Conservation (phyloP, 2,329 filamentous ascomycete species). For the Acephala macrosclerotiorum region DNA sequence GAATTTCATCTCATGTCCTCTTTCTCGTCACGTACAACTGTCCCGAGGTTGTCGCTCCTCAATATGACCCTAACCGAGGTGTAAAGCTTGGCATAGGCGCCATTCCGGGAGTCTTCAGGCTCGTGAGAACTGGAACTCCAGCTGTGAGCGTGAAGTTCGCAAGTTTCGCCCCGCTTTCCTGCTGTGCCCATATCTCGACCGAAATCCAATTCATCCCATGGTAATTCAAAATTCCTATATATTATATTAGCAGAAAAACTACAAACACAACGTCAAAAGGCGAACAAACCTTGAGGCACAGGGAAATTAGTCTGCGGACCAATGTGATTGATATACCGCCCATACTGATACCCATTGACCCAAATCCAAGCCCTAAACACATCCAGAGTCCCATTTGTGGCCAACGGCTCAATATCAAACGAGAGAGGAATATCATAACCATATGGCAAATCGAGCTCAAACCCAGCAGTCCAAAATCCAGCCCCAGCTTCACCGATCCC, state of each 20-base stretch:
- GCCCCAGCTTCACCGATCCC: constrained; percentile 58
- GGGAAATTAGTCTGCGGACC: constrained; percentile 71
- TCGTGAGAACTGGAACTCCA: constrained; percentile 22
- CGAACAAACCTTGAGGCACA: constrained; percentile 70
- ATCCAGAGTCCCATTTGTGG: constrained; percentile 42
- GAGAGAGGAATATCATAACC: constrained; percentile 66
- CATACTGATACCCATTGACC: constrained; percentile 78
- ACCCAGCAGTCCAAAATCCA: constrained; percentile 61
- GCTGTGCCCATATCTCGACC: constrained; percentile 68
- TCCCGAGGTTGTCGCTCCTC: not conserved
- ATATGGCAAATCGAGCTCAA: constrained; percentile 60
- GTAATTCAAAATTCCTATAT: constrained; percentile 57
- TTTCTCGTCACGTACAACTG: not conserved
- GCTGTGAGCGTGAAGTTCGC: constrained; percentile 25
- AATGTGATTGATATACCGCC: constrained; percentile 70
- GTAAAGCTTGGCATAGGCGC: constrained; percentile 1
- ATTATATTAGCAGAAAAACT: constrained; percentile 1
- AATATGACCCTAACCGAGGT: constrained; percentile 2
- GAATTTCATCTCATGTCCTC: not conserved
- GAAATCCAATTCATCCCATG: constrained; percentile 71
- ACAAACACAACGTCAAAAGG: not conserved
- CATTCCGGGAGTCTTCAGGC: not conserved
- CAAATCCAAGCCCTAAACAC: constrained; percentile 69
- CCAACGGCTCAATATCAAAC: constrained; percentile 47
- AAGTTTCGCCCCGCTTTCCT: constrained; percentile 25